Conservation (phyloP, 1,284 basidiomycete species). For the Chiua sp. region DNA sequence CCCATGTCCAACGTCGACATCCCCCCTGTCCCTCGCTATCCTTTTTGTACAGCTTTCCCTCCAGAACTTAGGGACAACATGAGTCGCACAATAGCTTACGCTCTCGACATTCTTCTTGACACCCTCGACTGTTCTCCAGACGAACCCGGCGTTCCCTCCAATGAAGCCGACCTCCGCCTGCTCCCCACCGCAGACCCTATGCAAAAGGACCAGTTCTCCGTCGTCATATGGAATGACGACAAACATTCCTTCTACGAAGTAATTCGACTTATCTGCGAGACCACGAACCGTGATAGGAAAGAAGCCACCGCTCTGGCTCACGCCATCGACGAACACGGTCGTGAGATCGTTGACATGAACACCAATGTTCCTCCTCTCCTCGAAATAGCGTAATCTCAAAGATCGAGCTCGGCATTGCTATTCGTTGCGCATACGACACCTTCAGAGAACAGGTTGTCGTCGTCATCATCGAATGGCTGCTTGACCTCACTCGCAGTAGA, state of each 20-base stretch:
- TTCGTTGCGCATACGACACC: slow-evolving; percentile 87
- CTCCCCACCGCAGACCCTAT: slow-evolving; percentile 78
- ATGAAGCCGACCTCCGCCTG: slow-evolving; percentile 72
- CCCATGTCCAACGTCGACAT: slow-evolving; percentile 50
- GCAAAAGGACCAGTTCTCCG: slow-evolving; percentile 80
- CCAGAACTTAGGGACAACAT: slow-evolving; percentile 75
- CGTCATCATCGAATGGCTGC: slow-evolving; percentile 85
- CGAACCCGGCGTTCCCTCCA: slow-evolving; percentile 71
- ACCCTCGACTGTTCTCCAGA: slow-evolving; percentile 88
- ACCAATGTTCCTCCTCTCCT: slow-evolving; percentile 72
- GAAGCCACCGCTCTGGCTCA: slow-evolving; percentile 72
- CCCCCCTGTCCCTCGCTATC: slow-evolving; percentile 63
- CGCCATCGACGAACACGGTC: slow-evolving; percentile 82
- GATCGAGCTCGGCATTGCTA: slow-evolving; percentile 92
- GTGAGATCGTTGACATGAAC: slow-evolving; percentile 86
- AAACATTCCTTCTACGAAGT: slow-evolving; percentile 95
- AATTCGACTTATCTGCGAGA: slow-evolving; percentile 78
- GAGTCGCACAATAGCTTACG: slow-evolving; percentile 74
- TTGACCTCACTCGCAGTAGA: slow-evolving; percentile 79
- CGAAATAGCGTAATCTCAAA: slow-evolving; percentile 84
- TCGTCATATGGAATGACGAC: slow-evolving; percentile 97
- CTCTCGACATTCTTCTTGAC: slow-evolving; percentile 85
- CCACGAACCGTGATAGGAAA: slow-evolving; percentile 61
- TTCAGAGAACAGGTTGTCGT: slow-evolving; percentile 90
- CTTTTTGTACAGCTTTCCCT: slow-evolving; percentile 59